These are phyloP conservation scores for Termitomyces sp. DNA, from an alignment of 768 basidiomycete genomes.

Conservation along the genomic window DNA sequence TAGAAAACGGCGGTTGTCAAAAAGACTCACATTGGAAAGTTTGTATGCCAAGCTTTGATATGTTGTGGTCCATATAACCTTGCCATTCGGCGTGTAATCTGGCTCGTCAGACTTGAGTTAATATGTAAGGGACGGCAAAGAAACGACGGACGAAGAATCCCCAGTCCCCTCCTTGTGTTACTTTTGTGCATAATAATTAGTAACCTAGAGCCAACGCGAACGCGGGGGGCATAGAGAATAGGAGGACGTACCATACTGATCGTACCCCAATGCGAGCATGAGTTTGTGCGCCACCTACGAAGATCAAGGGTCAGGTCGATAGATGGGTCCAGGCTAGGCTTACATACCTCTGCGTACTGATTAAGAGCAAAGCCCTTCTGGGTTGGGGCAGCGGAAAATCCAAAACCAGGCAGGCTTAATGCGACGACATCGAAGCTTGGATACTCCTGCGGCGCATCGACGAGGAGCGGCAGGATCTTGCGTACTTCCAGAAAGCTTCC, in stretches of 20 bases:
- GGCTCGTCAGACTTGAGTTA: background rate
- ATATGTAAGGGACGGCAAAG: background rate
- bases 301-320: background rate
- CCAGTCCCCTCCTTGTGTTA: slow-evolving; percentile 49
- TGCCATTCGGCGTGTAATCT: slow-evolving; percentile 26
- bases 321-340: slow-evolving; percentile 20
- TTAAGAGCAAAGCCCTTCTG: slow-evolving; percentile 44
- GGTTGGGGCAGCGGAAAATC: slow-evolving; percentile 55
- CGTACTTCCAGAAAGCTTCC: slow-evolving; percentile 55
- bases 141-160: slow-evolving; percentile 28
- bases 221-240: background rate
- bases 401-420: slow-evolving; percentile 55
- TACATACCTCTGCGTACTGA: slow-evolving; percentile 46
- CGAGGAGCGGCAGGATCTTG: slow-evolving; percentile 55
- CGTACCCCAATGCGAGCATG: slow-evolving; percentile 45
- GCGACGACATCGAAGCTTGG: slow-evolving; percentile 66
- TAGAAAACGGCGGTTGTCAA: background rate
- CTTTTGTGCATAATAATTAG: slow-evolving; percentile 21
- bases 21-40: slow-evolving; percentile 28
- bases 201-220: background rate
- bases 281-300: slow-evolving; percentile 41
- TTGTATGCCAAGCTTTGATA: slow-evolving; percentile 52
- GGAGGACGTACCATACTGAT: slow-evolving; percentile 36
- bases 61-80: slow-evolving; percentile 30
- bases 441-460: slow-evolving; percentile 33